Evolutionary conservation across 139 green algal genomes (phyloP).

Genomic region (Chlorella vulgaris): DNA sequence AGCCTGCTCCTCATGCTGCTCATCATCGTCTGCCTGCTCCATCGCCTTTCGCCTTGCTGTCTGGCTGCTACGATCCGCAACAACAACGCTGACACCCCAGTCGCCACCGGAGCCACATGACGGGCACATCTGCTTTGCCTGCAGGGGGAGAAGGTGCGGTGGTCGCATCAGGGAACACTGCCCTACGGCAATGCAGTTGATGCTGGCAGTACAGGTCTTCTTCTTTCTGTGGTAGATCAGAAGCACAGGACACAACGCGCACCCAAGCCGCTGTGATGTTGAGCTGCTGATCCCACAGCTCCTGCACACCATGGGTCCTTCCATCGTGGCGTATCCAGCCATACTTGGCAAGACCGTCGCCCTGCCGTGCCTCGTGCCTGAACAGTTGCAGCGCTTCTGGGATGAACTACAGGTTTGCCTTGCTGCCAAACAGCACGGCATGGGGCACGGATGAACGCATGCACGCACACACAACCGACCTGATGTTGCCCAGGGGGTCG

Average conservation of each 20-base stretch:
- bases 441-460: not conserved
- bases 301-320: constrained; percentile 74
- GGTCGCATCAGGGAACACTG: too few relatives aligned
- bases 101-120: constrained; percentile 56
- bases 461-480: not conserved
- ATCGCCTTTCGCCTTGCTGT: not conserved
- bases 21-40: not conserved
- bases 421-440: not conserved
- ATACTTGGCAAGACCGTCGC: constrained; percentile 59
- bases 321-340: constrained; percentile 91
- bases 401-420: too few relatives aligned
- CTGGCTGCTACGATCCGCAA: not conserved
- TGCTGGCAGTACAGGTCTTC: too few relatives aligned
- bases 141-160: too few relatives aligned
- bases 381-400: too few relatives aligned
- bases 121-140: constrained; percentile 21
- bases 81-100: constrained; percentile 53
- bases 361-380: constrained; percentile 70
- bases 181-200: too few relatives aligned
- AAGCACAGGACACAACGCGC: not conserved
- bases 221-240: too few relatives aligned
- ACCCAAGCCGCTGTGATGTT: constrained; percentile 61
- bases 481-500: constrained; percentile 28
- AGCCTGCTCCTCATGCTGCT: not conserved
- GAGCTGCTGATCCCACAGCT: constrained; percentile 64